A percentile compares a stretch with the other conserved stretches of the same genome.
Conservation (phyloP, 1,284 basidiomycete genomes). For the Blastosporella zonata region DNA sequence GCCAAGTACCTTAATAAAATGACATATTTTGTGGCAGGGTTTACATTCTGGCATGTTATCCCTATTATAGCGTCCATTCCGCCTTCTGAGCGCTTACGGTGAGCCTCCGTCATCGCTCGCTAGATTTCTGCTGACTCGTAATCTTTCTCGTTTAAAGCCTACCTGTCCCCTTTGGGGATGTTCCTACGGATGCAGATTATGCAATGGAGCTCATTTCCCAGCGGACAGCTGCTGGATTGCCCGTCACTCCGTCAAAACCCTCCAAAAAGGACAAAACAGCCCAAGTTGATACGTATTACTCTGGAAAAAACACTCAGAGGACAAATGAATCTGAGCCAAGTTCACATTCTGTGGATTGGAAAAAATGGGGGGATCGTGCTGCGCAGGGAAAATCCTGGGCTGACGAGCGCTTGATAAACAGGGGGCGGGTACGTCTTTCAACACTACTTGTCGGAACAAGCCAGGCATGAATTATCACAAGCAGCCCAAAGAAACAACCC, state of each 20-base stretch:
- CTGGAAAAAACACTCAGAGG: conserved; percentile 1
- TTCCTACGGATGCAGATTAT: conserved; percentile 64
- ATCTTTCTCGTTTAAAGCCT: conserved; percentile 31
- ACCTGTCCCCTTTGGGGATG: conserved; percentile 45
- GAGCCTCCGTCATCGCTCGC: conserved; percentile 15
- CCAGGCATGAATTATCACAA: not conserved
- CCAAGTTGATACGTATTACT: not conserved
- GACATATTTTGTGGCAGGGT: conserved; percentile 43
- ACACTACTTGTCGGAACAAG: conserved; percentile 11
- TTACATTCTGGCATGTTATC: conserved; percentile 62
- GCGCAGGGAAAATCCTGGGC: conserved; percentile 45
- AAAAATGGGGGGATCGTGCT: conserved; percentile 50
- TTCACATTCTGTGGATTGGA: conserved; percentile 41
- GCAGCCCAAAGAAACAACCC: not conserved
- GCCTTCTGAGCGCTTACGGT: conserved; percentile 45
- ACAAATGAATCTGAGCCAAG: conserved; percentile 3
- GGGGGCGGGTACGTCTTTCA: conserved; percentile 29
- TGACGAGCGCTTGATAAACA: conserved; percentile 38
- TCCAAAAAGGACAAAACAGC: conserved; percentile 6
- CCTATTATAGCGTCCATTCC: conserved; percentile 55
- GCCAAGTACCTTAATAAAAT: conserved; percentile 48
- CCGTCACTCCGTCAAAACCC: conserved; percentile 32
- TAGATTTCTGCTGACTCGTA: not conserved
- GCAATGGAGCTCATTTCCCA: conserved; percentile 66
- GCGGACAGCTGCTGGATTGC: conserved; percentile 54